Conservation (phyloP, 129 eudicot genomes). For the Ambrosia artemisiifolia region DNA sequence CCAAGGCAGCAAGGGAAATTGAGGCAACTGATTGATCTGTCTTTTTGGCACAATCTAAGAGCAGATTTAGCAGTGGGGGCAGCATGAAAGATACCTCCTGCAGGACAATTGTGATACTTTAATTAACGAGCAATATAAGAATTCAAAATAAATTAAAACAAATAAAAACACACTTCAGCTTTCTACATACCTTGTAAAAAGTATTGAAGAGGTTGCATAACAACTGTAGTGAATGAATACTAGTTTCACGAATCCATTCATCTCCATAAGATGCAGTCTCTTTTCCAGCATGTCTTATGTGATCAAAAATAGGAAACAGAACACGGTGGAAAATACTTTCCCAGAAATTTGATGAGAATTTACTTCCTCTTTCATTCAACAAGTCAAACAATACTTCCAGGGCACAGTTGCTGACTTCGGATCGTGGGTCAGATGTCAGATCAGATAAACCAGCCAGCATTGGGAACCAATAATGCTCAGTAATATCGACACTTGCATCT, state of each 20-base stretch:
- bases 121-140: not conserved
- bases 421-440: constrained; percentile 86
- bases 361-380: constrained; percentile 88
- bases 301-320: constrained; percentile 93
- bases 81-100: constrained; percentile 97
- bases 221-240: constrained; percentile 86
- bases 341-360: constrained; percentile 89
- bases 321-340: constrained; percentile 85
- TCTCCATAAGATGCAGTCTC: constrained; percentile 61
- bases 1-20: constrained; percentile 88
- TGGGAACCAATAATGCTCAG: constrained; percentile 99
- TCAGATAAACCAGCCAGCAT: constrained; percentile 98
- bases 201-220: constrained; percentile 92
- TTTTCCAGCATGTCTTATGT: constrained; percentile 80
- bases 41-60: constrained; percentile 93
- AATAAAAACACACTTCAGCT: not conserved
- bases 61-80: constrained; percentile 79
- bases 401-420: constrained; percentile 94
- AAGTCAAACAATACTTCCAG: constrained; percentile 96
- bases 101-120: constrained; percentile 19
- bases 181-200: constrained; percentile 78
- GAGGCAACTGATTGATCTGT: constrained; percentile 95
- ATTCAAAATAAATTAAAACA: not conserved
- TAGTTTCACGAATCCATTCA: constrained; percentile 84
- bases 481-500: constrained; percentile 71